phyloP scores from a whole-genome alignment of 1,284 basidiomycete species.

The Pseudozyma tsukubaensis region DNA sequence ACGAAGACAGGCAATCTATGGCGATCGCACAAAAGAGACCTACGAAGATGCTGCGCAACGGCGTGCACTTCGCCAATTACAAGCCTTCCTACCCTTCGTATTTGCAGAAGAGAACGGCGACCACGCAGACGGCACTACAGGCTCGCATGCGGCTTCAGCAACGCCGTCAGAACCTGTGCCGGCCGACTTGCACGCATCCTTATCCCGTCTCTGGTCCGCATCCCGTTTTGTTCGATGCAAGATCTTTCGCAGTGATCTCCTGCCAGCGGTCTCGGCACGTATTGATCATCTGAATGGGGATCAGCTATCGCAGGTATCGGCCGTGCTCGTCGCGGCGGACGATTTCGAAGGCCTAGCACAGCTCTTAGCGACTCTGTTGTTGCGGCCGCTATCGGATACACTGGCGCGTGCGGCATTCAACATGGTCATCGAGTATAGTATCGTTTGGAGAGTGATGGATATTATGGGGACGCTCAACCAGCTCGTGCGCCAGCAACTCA shows the following conservation, averaged over 20 bases:
- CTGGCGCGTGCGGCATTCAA: constrained; percentile 41
- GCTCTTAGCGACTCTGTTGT: constrained; percentile 31
- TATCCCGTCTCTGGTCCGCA: constrained; percentile 54
- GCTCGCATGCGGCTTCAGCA: not conserved
- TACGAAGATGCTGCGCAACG: constrained; percentile 65
- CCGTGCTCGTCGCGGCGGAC: constrained; percentile 30
- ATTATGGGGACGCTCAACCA: constrained; percentile 48
- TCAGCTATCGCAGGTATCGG: constrained; percentile 33
- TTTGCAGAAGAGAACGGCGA: constrained; percentile 15
- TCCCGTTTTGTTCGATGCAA: constrained; percentile 56
- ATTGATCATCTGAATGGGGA: constrained; percentile 31
- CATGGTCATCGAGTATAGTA: constrained; percentile 40
- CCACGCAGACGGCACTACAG: not conserved
- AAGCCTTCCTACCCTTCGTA: constrained; percentile 33
- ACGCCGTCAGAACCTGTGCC: not conserved
- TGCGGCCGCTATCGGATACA: constrained; percentile 36
- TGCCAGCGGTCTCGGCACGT: constrained; percentile 36
- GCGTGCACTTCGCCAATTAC: constrained; percentile 58
- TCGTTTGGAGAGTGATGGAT: constrained; percentile 46
- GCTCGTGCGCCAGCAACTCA: constrained; percentile 50
- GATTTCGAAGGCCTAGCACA: constrained; percentile 46
- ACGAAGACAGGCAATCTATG: constrained; percentile 63
- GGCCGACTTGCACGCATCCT: not conserved
- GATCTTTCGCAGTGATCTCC: constrained; percentile 35
- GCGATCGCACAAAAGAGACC: constrained; percentile 60